A percentile compares a stretch with the other conserved stretches of the same genome.
Conservation (phyloP, 1,284 basidiomycete species). For the Pseudozyma sp. region DNA sequence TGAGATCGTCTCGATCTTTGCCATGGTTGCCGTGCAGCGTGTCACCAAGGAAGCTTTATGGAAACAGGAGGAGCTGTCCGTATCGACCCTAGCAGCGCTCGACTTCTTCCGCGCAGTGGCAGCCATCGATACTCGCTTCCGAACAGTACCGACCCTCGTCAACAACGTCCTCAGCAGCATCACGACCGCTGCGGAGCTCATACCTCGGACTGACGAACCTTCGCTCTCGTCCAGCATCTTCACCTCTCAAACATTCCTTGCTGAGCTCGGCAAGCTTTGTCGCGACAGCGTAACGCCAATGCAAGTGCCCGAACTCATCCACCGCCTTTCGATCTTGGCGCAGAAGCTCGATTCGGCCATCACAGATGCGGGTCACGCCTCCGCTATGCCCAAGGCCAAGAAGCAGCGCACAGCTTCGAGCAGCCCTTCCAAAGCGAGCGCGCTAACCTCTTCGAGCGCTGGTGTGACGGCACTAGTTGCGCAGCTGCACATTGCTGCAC, state of each 20-base stretch:
- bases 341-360: conserved; percentile 7
- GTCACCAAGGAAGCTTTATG: conserved; percentile 23
- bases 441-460: background rate
- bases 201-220: background rate
- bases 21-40: conserved; percentile 21
- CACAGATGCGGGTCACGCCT: background rate
- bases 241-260: conserved; percentile 34
- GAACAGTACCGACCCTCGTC: conserved; percentile 34
- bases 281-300: conserved; percentile 35
- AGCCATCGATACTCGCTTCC: conserved; percentile 23
- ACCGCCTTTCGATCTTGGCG: conserved; percentile 10
- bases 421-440: conserved; percentile 2
- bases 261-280: conserved; percentile 35
- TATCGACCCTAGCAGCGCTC: conserved; percentile 22
- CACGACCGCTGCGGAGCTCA: conserved; percentile 9
- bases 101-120: conserved; percentile 33
- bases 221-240: conserved; percentile 13
- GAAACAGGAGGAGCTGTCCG: conserved; percentile 15
- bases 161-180: conserved; percentile 21
- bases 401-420: conserved; percentile 19
- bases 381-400: conserved; percentile 15
- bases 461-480: conserved; percentile 5
- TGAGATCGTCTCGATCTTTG: conserved; percentile 25
- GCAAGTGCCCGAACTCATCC: conserved; percentile 37
- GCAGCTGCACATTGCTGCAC: conserved; percentile 31